Percentiles rank a stretch among this genome's conserved stretches.
phyloP scores from a whole-genome alignment of 495 filamentous ascomycete genomes.

The Xylaria scruposa region DNA sequence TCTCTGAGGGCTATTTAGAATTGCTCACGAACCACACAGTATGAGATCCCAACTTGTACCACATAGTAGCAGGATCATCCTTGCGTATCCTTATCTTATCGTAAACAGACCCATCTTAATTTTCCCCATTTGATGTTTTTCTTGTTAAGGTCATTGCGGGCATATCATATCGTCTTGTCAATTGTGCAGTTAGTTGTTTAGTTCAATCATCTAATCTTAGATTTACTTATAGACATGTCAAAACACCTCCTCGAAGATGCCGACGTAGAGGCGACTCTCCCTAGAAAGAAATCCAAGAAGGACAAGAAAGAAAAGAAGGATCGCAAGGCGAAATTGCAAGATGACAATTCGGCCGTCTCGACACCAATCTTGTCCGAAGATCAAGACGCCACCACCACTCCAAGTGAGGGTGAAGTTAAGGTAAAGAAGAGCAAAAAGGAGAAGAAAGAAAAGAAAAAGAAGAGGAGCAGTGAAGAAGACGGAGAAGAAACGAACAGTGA shows the following conservation, averaged over 20 bases:
- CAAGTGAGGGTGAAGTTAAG: conserved; percentile 23
- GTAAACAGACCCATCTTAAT: conserved; percentile 3
- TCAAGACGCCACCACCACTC: conserved; percentile 20
- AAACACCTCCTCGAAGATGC: conserved; percentile 42
- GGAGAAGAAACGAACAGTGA: conserved; percentile 28
- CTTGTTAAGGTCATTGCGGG: not conserved
- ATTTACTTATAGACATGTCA: conserved; percentile 34
- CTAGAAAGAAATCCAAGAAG: conserved; percentile 46
- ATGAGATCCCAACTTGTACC: not conserved
- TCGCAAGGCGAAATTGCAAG: conserved; percentile 31
- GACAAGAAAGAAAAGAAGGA: conserved; percentile 44
- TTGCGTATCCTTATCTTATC: conserved; percentile 20
- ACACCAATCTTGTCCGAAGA: conserved; percentile 18
- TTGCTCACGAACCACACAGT: not conserved
- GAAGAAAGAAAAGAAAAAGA: conserved; percentile 34
- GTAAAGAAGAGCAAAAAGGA: conserved; percentile 34
- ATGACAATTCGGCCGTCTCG: conserved; percentile 6
- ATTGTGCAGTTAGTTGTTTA: not conserved
- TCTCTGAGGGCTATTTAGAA: too few relatives aligned
- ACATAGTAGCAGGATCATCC: conserved; percentile 1
- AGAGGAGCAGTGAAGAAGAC: conserved; percentile 26
- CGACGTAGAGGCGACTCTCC: conserved; percentile 36
- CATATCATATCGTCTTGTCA: not conserved
- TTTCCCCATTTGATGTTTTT: not conserved
- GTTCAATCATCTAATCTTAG: not conserved